Base-by-base conservation (phyloP, 1,139 yeast species). In the Starmera stellimalicola region DNA sequence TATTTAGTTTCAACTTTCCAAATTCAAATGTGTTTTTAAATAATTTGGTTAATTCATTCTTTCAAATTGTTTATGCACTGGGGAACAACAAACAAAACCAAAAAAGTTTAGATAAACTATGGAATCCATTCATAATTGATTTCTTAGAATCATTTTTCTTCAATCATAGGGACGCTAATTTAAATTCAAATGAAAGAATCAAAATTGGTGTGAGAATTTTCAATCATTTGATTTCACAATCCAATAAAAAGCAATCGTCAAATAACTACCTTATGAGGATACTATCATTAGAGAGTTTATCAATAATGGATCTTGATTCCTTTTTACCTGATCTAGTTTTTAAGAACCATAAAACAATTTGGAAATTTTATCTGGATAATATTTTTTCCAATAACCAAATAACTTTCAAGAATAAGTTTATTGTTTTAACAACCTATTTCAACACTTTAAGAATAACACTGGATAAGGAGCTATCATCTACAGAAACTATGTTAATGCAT, bases 221-320 rank as follows among this genome's bases (percentile, higher is more conserved):
- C 14, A 32, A 27, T 5, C 33, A 36, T 11, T 12, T 39, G 23
- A 23, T 26, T 16, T 26, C 3, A 14, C 29, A 30, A 17, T 19
- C 19, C 9, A 24, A 17, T 3, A 18, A 4, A 8, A 7, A 25
- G 18, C 4, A 11, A 9, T 16, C 24, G 9, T 9, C 7, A 18
- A 17, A 17, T 11, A 31, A 33, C 19, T 37, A 37, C 25, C 25
- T 41, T n/a, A 29, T 34, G 3, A 42, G 37, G 27, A 31, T 40
- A 5, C 22, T 47, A 29, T 36, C 43, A 14, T 36, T 37, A 4
- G 50, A 48, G 4, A 19, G 33, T 1, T 27, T 47, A n/a, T 41
- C 39, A 3, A 2, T 44, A 9, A 37, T 24, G 17, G 45, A 41
- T 1, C 10, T 45, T n/a, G 40, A 35, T 15, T 33, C 43, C 1